Evolutionary conservation across 2,329 filamentous ascomycete species (phyloP).

Genomic region (Penicillium sp.): DNA sequence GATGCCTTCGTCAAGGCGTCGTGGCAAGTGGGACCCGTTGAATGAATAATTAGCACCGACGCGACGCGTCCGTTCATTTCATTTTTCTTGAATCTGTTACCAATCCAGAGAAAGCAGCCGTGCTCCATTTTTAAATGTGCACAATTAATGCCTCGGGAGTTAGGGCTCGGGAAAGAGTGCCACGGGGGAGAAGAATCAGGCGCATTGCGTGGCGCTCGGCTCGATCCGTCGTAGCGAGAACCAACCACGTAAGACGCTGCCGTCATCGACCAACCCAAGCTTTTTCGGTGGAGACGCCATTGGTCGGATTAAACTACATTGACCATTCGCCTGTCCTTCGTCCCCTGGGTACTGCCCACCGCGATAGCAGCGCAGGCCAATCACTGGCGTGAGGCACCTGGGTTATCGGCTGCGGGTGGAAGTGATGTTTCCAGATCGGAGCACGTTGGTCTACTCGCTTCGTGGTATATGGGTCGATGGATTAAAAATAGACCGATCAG

Average conservation of each 20-base stretch:
- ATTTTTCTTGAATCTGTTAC: neutral
- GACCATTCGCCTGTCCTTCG: neutral
- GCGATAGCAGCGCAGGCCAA: neutral
- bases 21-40: slow-evolving; percentile 4
- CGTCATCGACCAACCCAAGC: slow-evolving; percentile 18
- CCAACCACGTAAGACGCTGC: slow-evolving; percentile 17
- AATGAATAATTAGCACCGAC: neutral
- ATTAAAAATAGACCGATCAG: slow-evolving; percentile 13
- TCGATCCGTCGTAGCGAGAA: slow-evolving; percentile 12
- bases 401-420: slow-evolving; percentile 6
- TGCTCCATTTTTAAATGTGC: neutral
- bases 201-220: slow-evolving; percentile 13
- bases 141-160: neutral
- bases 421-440: neutral
- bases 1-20: neutral
- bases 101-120: neutral
- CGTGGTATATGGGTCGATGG: slow-evolving; percentile 1
- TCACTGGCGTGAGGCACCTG: neutral
- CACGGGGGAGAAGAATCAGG: neutral
- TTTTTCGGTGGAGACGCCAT: slow-evolving; percentile 11
- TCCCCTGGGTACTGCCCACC: neutral
- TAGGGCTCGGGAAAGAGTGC: neutral
- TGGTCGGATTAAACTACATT: neutral
- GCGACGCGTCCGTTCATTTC: neutral
- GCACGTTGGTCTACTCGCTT: slow-evolving; percentile 8